These are phyloP conservation scores for Penicillium diatomitis DNA, from an alignment of 495 filamentous ascomycete species.

Conservation along the genomic window DNA sequence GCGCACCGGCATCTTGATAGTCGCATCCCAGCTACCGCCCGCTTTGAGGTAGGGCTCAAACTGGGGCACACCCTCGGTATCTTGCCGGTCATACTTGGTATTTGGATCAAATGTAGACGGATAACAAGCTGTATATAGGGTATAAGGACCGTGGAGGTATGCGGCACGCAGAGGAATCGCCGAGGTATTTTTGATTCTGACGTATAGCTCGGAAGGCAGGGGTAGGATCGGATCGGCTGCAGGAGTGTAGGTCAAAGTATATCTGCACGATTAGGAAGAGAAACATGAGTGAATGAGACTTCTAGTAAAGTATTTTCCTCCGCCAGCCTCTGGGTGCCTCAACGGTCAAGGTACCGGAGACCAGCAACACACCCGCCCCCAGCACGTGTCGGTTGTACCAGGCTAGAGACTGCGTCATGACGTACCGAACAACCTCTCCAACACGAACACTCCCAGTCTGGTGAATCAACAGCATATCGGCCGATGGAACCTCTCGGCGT, in stretches of 20 bases:
- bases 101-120: constrained; percentile 74
- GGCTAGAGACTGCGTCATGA: neutral
- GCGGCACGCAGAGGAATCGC: constrained; percentile 84
- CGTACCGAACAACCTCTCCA: constrained; percentile 73
- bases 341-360: neutral
- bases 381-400: neutral
- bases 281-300: no score
- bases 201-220: constrained; percentile 63
- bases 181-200: constrained; percentile 87
- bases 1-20: constrained; percentile 63
- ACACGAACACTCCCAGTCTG: constrained; percentile 85
- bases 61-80: constrained; percentile 60
- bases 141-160: constrained; percentile 94
- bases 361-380: neutral
- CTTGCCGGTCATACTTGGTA: constrained; percentile 52
- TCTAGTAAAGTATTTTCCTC: no score
- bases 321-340: no score
- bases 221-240: constrained; percentile 78
- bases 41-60: constrained; percentile 96
- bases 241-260: constrained; percentile 92
- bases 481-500: constrained; percentile 8
- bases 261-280: constrained; percentile 32
- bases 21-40: constrained; percentile 72
- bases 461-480: constrained; percentile 77
- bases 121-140: constrained; percentile 74